Conservation (phyloP, 352 stramenopile species). For the Globisporangium ultimum region DNA sequence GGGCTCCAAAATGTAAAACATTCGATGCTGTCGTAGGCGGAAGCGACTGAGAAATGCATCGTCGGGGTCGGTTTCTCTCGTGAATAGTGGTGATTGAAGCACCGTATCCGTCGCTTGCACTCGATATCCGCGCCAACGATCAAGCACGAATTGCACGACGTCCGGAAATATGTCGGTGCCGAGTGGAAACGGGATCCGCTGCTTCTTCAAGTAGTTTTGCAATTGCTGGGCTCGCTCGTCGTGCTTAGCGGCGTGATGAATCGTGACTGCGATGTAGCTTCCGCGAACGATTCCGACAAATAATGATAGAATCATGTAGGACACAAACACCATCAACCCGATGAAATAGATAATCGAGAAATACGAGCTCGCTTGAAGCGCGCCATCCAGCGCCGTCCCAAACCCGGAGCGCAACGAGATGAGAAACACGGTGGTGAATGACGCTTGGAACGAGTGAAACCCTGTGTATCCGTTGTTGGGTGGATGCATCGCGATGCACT, state of each 20-base stretch:
- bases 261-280: conserved; percentile 70
- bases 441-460: conserved; percentile 82
- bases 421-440: conserved; percentile 78
- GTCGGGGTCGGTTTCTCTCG: conserved; percentile 33
- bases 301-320: conserved; percentile 81
- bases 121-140: conserved; percentile 36
- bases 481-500: conserved; percentile 53
- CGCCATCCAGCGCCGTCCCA: conserved; percentile 66
- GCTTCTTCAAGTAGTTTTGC: conserved; percentile 45
- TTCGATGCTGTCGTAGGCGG: conserved; percentile 47
- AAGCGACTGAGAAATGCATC: conserved; percentile 60
- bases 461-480: conserved; percentile 76
- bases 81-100: conserved; percentile 54
- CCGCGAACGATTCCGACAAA: conserved; percentile 83
- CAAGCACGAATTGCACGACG: conserved; percentile 37
- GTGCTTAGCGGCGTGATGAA: conserved; percentile 29
- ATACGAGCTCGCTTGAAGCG: conserved; percentile 66
- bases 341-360: conserved; percentile 82
- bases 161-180: conserved; percentile 60
- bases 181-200: conserved; percentile 50
- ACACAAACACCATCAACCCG: conserved; percentile 76
- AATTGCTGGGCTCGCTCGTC: conserved; percentile 25
- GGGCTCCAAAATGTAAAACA: conserved; percentile 64
- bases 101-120: conserved; percentile 24
- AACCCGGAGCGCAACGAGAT: conserved; percentile 79